These are phyloP conservation scores for Pulveroboletus ravenelii DNA, from an alignment of 768 basidiomycete genomes.

Conservation along the genomic window DNA sequence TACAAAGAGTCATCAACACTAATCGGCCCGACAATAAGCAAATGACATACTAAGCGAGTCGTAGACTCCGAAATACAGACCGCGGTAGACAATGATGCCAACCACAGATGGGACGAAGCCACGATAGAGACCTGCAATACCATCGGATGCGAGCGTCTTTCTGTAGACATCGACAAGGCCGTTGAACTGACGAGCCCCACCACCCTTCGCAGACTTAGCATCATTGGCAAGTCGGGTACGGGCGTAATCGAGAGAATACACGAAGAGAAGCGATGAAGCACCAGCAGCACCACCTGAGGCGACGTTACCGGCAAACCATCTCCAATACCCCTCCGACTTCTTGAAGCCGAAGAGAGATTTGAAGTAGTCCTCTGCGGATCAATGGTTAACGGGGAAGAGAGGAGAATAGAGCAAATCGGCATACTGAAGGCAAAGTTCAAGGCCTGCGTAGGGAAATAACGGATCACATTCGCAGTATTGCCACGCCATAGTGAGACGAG, in stretches of 20 bases:
- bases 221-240: slow-evolving; percentile 99
- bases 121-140: slow-evolving; percentile 99
- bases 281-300: slow-evolving; percentile 99
- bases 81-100: slow-evolving; percentile 99
- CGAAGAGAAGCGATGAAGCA: slow-evolving; percentile 97
- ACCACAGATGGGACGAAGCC: slow-evolving; percentile 99
- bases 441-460: slow-evolving; percentile 99
- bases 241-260: slow-evolving; percentile 99
- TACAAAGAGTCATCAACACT: slow-evolving; percentile 31
- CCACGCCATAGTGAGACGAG: slow-evolving; percentile 95
- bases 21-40: slow-evolving; percentile 23
- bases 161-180: slow-evolving; percentile 95
- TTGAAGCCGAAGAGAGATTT: slow-evolving; percentile 99
- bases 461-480: slow-evolving; percentile 99
- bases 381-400: slow-evolving; percentile 1
- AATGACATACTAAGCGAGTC: slow-evolving; percentile 77
- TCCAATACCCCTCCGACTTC: slow-evolving; percentile 97
- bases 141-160: slow-evolving; percentile 96
- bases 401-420: slow-evolving; percentile 30
- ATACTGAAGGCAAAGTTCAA: slow-evolving; percentile 99
- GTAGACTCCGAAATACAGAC: slow-evolving; percentile 98
- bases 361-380: slow-evolving; percentile 80
- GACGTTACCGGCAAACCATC: slow-evolving; percentile 97
- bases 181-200: slow-evolving; percentile 95
- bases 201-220: slow-evolving; percentile 92